A percentile compares a stretch with the other conserved stretches of the same genome.
Evolutionary conservation across 2,329 filamentous ascomycete genomes (phyloP).

Genomic region (Aspergillus alliaceus): DNA sequence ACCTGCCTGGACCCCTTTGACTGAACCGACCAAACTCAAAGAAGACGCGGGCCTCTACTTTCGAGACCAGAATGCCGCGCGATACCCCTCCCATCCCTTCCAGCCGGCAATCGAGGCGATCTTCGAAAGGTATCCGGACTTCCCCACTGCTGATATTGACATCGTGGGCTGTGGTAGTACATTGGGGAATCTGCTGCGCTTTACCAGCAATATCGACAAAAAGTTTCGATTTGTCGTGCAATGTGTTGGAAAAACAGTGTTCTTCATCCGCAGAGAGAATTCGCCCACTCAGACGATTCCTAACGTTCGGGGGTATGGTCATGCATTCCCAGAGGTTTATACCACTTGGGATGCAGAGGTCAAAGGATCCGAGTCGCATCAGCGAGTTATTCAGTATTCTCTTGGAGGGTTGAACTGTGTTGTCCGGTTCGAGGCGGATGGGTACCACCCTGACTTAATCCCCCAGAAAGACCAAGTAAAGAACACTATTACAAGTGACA

Average conservation of each 20-base stretch:
- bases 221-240: slow-evolving; percentile 62
- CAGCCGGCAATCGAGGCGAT: slow-evolving; percentile 48
- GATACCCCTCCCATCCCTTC: slow-evolving; percentile 39
- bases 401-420: slow-evolving; percentile 56
- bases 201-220: slow-evolving; percentile 47
- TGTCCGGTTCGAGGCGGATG: slow-evolving; percentile 61
- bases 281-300: slow-evolving; percentile 58
- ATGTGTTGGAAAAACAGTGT: slow-evolving; percentile 56
- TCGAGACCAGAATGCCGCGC: slow-evolving; percentile 43
- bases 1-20: slow-evolving; percentile 51
- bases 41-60: slow-evolving; percentile 49
- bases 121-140: slow-evolving; percentile 38
- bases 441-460: slow-evolving; percentile 44
- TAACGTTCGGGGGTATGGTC: slow-evolving; percentile 61
- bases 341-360: slow-evolving; percentile 62
- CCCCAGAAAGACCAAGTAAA: neutral
- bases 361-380: slow-evolving; percentile 59
- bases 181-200: slow-evolving; percentile 61
- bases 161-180: slow-evolving; percentile 63
- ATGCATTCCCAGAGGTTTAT: slow-evolving; percentile 66
- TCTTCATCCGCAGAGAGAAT: slow-evolving; percentile 64
- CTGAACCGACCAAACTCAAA: slow-evolving; percentile 32
- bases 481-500: neutral
- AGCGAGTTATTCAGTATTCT: slow-evolving; percentile 60
- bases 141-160: slow-evolving; percentile 45